Conservation (phyloP, 2,329 filamentous ascomycete genomes). For the Penicillium expansum region DNA sequence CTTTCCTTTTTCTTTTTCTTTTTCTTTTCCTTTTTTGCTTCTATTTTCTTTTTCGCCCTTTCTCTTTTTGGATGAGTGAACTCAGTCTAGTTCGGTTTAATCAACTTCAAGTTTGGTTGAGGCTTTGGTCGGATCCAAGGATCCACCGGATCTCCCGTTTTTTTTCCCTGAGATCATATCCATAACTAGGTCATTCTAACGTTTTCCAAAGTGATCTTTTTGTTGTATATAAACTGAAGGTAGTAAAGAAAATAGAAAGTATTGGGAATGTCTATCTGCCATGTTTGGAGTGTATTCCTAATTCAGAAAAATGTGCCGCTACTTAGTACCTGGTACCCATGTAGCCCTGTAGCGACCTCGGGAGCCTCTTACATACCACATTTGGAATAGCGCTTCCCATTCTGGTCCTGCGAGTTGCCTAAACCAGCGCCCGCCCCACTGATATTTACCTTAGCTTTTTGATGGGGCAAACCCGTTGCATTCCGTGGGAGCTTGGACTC, state of each 20-base stretch:
- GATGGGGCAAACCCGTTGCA: slow-evolving; percentile 23
- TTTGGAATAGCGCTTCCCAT: slow-evolving; percentile 5
- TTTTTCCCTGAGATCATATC: no score
- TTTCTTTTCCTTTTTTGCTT: not conserved
- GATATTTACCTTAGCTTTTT: not conserved
- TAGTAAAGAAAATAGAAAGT: no score
- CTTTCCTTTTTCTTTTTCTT: not conserved
- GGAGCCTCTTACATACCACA: not conserved
- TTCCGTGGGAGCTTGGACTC: slow-evolving; percentile 21
- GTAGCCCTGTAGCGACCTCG: not conserved
- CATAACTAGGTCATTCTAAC: no score
- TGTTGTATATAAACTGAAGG: not conserved
- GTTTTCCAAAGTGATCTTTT: not conserved
- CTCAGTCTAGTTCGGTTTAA: not conserved
- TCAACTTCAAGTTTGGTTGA: not conserved
- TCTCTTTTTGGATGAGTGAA: not conserved
- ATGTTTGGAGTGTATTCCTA: not conserved
- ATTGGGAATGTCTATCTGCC: no score
- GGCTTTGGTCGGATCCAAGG: not conserved
- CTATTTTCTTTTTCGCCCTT: not conserved
- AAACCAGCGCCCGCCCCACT: slow-evolving; percentile 3
- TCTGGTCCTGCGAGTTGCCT: slow-evolving; percentile 16
- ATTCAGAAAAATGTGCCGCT: not conserved
- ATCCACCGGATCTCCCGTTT: not conserved
- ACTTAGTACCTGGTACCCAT: slow-evolving; percentile 9